phyloP scores from a whole-genome alignment of 2,329 filamentous ascomycete species.

The Bipolaris bicolor region DNA sequence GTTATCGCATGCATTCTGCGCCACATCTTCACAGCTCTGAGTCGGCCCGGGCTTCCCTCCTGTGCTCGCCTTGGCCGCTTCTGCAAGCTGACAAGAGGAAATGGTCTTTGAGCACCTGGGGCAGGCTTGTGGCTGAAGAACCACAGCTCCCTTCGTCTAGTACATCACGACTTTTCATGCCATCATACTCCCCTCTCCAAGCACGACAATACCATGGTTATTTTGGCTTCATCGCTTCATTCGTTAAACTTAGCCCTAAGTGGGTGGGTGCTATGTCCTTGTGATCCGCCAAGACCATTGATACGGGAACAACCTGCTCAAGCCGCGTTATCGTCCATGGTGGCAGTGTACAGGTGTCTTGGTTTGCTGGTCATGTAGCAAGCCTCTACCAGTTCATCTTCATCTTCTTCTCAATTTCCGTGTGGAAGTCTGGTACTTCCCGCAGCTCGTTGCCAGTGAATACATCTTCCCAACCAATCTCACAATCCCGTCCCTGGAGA shows the following conservation, averaged over 20 bases:
- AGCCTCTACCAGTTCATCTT: conserved; percentile 68
- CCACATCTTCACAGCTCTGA: conserved; percentile 5
- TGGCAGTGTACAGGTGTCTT: background rate
- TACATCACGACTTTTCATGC: too few relatives aligned
- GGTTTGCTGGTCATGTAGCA: background rate
- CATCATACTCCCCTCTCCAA: background rate
- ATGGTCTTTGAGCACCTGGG: background rate
- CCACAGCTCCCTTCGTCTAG: background rate
- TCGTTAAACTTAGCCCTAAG: background rate
- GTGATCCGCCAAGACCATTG: background rate
- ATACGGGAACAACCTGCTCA: background rate
- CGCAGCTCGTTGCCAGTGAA: conserved; percentile 78
- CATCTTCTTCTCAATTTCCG: conserved; percentile 92
- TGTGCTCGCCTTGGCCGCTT: background rate
- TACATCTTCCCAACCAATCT: conserved; percentile 91
- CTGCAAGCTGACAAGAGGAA: background rate
- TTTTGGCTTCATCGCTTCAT: conserved; percentile 7
- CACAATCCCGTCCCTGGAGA: conserved; percentile 76
- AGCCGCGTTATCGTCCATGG: background rate
- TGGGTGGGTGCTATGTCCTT: background rate
- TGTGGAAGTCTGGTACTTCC: conserved; percentile 75
- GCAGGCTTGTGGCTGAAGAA: background rate
- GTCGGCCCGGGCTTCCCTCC: background rate
- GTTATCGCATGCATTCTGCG: conserved; percentile 4
- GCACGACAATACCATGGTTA: background rate